These are phyloP conservation scores for Podospora australis DNA, from an alignment of 495 filamentous ascomycete genomes.

Conservation along the genomic window DNA sequence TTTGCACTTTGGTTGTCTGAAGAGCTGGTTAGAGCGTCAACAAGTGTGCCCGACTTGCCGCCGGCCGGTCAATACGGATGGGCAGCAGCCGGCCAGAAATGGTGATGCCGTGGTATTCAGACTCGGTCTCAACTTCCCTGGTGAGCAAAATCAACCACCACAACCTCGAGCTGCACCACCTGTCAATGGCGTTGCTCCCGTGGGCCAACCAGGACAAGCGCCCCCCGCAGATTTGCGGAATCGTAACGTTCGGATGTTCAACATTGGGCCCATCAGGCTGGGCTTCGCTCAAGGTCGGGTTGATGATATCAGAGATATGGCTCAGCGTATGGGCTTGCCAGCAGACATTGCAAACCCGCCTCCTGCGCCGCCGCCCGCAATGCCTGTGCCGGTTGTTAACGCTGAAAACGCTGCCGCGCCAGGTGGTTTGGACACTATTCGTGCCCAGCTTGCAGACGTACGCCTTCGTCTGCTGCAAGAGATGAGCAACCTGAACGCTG, in stretches of 20 bases:
- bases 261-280: conserved; percentile 54
- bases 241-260: conserved; percentile 46
- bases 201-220: conserved; percentile 64
- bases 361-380: background rate
- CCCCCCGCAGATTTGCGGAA: conserved; percentile 21
- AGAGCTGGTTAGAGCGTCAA: conserved; percentile 97
- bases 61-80: conserved; percentile 59
- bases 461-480: background rate
- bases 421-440: background rate
- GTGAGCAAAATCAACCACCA: conserved; percentile 20
- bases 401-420: background rate
- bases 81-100: conserved; percentile 19
- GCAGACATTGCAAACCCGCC: conserved; percentile 12
- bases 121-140: conserved; percentile 24
- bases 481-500: conserved; percentile 39
- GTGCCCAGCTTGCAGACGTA: background rate
- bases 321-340: conserved; percentile 32
- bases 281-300: conserved; percentile 48
- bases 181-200: conserved; percentile 23
- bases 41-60: conserved; percentile 96
- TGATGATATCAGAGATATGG: conserved; percentile 43
- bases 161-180: conserved; percentile 19
- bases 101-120: conserved; percentile 26
- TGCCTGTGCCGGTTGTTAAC: conserved; percentile 2
- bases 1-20: conserved; percentile 85